Base-by-base conservation (phyloP, 2,329 filamentous ascomycete genomes). In the Epicoccum nigrum region DNA sequence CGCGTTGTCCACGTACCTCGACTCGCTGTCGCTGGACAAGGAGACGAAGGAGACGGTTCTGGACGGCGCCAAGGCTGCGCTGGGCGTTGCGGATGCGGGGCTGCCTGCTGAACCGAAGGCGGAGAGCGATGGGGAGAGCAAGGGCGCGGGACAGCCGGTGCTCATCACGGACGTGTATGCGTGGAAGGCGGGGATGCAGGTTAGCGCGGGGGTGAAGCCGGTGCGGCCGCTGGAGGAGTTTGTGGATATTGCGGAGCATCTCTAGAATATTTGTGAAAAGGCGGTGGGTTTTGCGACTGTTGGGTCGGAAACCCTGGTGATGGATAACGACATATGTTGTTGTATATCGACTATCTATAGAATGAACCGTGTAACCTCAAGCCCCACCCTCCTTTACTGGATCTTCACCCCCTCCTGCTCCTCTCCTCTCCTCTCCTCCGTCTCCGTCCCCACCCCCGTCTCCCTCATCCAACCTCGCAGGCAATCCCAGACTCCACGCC, bases 201-300 rank as follows among this genome's bases (percentile, higher is more conserved):
- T 90, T 21, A 94, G 86, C 57, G 80, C 83, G 17, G 93, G 90
- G 1, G 85, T 92, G 1, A 81, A 81, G 55, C 84, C 92, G 0
- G 83, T 89, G 23, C 86, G 83, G 67, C 88, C 94, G 59, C 73
- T 97, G 48, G 87, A 81, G 55, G 89, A 92, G 66, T 97, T 93
- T 73, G 89, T 96, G 70, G 93, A 97, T 53, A 79, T 65, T 41
- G 56, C 54, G 1, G 61, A 65, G 47, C 63, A 62, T 46, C 47
- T 65, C 6, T 65, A 46, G 33, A 2, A 15, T 4, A 15, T 9
- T 17, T 8, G 17, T 11, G 17, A 27, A n/a, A 17, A 12, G 4
- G 4, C 8, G 20, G 12, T 4, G 15, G 11, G 15, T 35, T 25
- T 31, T 44, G 8, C 5, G 28, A 30, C 8, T 12, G 13, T 9